A percentile compares a stretch with the other conserved stretches of the same genome.
These are phyloP conservation scores for Stephanodiscus triporus DNA, from an alignment of 108 stramenopile genomes.

Conservation along the genomic window DNA sequence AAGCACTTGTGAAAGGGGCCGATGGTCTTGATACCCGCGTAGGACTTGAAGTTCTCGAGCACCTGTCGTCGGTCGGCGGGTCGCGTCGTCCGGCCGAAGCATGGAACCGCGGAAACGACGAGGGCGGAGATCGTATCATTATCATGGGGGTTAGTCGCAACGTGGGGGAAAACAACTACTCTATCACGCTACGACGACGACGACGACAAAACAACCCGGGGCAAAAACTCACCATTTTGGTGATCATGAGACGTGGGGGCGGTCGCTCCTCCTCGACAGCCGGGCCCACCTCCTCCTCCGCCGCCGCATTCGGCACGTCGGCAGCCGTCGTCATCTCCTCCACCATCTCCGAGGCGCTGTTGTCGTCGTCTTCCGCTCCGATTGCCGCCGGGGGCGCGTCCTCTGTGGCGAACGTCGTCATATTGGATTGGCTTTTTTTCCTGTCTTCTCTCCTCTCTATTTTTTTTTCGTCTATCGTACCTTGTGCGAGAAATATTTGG, in stretches of 20 bases:
- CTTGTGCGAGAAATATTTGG: not conserved
- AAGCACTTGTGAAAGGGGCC: constrained; percentile 95
- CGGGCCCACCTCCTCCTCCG: constrained; percentile 4
- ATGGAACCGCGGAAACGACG: not conserved
- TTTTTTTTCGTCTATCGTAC: too few relatives aligned
- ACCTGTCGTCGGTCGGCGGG: too few relatives aligned
- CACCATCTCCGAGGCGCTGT: not conserved
- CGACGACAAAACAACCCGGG: not conserved
- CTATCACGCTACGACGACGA: too few relatives aligned
- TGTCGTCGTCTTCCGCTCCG: constrained; percentile 4
- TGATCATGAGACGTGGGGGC: constrained; percentile 90
- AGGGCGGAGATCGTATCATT: too few relatives aligned
- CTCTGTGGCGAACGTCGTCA: constrained; percentile 4
- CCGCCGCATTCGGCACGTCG: too few relatives aligned
- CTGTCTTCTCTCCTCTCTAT: not conserved
- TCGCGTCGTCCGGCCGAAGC: too few relatives aligned
- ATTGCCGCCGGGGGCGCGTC: not conserved
- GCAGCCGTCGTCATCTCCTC: not conserved
- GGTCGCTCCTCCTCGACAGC: constrained; percentile 45
- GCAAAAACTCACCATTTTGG: constrained; percentile 93
- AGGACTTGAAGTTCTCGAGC: constrained; percentile 98
- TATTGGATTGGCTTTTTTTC: too few relatives aligned
- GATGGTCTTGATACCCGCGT: constrained; percentile 90
- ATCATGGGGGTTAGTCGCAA: too few relatives aligned
- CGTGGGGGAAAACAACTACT: too few relatives aligned